These are phyloP conservation scores for Eutrema yunnanense DNA, from an alignment of 345 rosid genomes.

Conservation along the genomic window DNA sequence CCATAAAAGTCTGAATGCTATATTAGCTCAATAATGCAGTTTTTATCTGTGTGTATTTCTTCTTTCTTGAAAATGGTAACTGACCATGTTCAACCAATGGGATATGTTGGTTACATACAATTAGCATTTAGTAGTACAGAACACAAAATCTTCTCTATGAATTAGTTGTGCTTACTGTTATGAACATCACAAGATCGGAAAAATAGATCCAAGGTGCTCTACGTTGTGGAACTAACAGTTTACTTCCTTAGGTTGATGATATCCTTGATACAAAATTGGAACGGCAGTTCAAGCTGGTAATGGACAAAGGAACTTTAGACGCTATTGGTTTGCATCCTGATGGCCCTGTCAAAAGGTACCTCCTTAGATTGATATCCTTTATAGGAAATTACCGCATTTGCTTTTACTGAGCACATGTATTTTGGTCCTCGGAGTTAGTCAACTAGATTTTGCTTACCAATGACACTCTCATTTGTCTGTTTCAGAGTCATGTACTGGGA, in stretches of 20 bases:
- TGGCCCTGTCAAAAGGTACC: slow-evolving; percentile 80
- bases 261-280: slow-evolving; percentile 75
- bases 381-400: neutral
- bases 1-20: neutral
- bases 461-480: neutral
- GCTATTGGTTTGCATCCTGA: slow-evolving; percentile 98
- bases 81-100: neutral
- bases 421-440: neutral
- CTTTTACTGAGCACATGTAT: neutral
- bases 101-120: neutral
- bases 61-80: neutral
- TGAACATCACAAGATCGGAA: neutral
- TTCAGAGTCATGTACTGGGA: slow-evolving; percentile 93
- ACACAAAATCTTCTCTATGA: neutral
- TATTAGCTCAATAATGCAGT: neutral
- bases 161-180: neutral
- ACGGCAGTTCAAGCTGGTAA: slow-evolving; percentile 67
- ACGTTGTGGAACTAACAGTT: slow-evolving; percentile 5
- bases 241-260: slow-evolving; percentile 63
- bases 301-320: slow-evolving; percentile 97
- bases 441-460: neutral
- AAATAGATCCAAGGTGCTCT: neutral
- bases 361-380: neutral
- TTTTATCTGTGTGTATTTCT: neutral
- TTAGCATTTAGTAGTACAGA: neutral